Conservation (phyloP, 2,329 filamentous ascomycete genomes). For the Neocatenulostroma microsporum region DNA sequence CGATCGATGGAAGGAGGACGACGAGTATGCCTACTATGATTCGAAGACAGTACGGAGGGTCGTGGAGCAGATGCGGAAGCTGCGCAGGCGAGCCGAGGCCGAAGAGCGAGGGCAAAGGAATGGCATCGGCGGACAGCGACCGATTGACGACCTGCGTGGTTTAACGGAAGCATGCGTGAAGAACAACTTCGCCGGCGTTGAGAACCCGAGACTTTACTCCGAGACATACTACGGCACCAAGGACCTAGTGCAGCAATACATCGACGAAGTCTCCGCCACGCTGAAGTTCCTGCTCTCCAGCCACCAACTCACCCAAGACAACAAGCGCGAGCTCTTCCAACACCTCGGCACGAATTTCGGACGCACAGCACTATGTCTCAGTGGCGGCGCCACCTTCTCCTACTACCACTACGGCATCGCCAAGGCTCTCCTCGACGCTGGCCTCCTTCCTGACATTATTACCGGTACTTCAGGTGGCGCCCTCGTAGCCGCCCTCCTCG, state of each 20-base stretch:
- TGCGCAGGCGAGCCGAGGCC: slow-evolving; percentile 46
- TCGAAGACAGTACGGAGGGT: slow-evolving; percentile 72
- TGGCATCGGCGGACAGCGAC: slow-evolving; percentile 33
- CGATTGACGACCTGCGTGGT: slow-evolving; percentile 66
- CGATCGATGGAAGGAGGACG: slow-evolving; percentile 68
- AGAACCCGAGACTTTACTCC: slow-evolving; percentile 90
- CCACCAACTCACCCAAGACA: slow-evolving; percentile 58
- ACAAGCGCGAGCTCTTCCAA: slow-evolving; percentile 77
- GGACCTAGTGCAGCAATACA: slow-evolving; percentile 77
- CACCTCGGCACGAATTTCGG: slow-evolving; percentile 86
- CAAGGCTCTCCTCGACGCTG: slow-evolving; percentile 78
- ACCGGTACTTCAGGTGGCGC: slow-evolving; percentile 94
- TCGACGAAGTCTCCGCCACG: slow-evolving; percentile 70
- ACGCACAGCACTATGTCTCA: slow-evolving; percentile 84
- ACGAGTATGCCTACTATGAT: slow-evolving; percentile 74
- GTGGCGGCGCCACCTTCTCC: slow-evolving; percentile 86
- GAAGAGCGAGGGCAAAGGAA: slow-evolving; percentile 37
- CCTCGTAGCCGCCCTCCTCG: slow-evolving; percentile 75
- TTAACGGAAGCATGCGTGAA: slow-evolving; percentile 88
- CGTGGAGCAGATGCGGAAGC: slow-evolving; percentile 63
- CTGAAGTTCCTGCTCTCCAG: slow-evolving; percentile 63
- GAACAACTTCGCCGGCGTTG: slow-evolving; percentile 93
- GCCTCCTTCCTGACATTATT: slow-evolving; percentile 83
- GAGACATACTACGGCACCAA: slow-evolving; percentile 99
- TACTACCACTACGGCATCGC: slow-evolving; percentile 96